Conservation (phyloP, 2,329 filamentous ascomycete species). For the Aaosphaeria arxii region DNA sequence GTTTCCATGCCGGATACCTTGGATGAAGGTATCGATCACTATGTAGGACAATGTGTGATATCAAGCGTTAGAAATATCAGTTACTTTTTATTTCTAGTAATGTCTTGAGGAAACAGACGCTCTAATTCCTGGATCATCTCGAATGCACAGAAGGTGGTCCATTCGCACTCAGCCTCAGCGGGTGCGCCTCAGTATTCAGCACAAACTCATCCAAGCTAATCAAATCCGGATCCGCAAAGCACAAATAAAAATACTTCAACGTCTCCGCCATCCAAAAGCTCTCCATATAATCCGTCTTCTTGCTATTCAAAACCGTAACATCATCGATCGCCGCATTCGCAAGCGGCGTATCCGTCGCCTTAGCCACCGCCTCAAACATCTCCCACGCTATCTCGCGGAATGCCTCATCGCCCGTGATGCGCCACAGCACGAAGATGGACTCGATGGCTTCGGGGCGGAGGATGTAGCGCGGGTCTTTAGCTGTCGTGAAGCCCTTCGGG, state of each 20-base stretch:
- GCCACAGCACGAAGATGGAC: conserved; percentile 56
- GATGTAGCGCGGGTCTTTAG: conserved; percentile 43
- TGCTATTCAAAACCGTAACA: conserved; percentile 29
- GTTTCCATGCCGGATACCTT: too few species aligned
- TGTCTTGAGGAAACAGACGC: too few species aligned
- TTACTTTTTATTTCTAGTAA: too few species aligned
- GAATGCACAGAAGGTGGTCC: too few species aligned
- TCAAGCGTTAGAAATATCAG: too few species aligned
- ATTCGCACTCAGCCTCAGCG: conserved; percentile 28
- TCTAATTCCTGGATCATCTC: too few species aligned
- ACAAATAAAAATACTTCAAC: conserved; percentile 48
- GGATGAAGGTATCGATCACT: too few species aligned
- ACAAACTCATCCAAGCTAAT: conserved; percentile 48
- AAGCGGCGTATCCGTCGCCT: conserved; percentile 38
- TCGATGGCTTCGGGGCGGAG: conserved; percentile 57
- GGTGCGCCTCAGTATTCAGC: conserved; percentile 49
- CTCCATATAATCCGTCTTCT: conserved; percentile 44
- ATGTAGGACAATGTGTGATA: too few species aligned
- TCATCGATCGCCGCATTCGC: conserved; percentile 45
- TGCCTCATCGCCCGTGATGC: conserved; percentile 52
- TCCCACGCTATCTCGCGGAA: conserved; percentile 43
- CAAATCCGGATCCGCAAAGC: conserved; percentile 43
- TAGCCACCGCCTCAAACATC: conserved; percentile 43
- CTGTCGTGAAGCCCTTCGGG: conserved; percentile 40
- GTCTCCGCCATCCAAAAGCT: conserved; percentile 50